A percentile compares a stretch with the other conserved stretches of the same genome.
Evolutionary conservation across 148 eudicot genomes (phyloP).

Genomic region (Nepenthes gracilis): DNA sequence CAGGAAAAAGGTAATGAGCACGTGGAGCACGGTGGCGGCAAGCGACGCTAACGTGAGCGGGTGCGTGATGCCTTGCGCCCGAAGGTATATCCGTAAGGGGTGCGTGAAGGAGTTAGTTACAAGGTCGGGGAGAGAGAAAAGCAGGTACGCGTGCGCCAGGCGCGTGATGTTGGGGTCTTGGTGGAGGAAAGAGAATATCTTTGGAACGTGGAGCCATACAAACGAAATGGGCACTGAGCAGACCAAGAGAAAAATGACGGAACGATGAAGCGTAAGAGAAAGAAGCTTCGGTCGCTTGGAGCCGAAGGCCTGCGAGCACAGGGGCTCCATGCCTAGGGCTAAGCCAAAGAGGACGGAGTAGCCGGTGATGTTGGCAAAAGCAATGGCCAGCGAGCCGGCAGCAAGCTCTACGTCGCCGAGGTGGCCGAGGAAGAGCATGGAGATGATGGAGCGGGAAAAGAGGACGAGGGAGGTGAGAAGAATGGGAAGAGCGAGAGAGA

Average conservation of each 20-base stretch:
- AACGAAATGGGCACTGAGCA: slow-evolving; percentile 36
- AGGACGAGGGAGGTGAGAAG: slow-evolving; percentile 45
- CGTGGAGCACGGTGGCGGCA: slow-evolving; percentile 37
- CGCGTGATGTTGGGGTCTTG: slow-evolving; percentile 36
- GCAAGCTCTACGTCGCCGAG: slow-evolving; percentile 58
- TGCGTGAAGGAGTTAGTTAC: slow-evolving; percentile 36
- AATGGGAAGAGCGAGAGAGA: slow-evolving; percentile 46
- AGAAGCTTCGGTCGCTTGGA: slow-evolving; percentile 42
- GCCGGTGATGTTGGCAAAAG: slow-evolving; percentile 79
- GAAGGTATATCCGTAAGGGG: slow-evolving; percentile 23
- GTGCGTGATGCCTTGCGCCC: slow-evolving; percentile 55
- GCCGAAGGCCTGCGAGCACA: slow-evolving; percentile 78
- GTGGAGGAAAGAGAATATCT: slow-evolving; percentile 20
- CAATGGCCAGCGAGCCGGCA: slow-evolving; percentile 72
- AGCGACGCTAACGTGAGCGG: slow-evolving; percentile 61
- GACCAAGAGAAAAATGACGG: slow-evolving; percentile 38
- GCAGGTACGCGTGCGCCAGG: slow-evolving; percentile 36
- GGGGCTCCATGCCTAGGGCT: slow-evolving; percentile 73
- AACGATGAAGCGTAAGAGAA: slow-evolving; percentile 57
- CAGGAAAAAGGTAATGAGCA: slow-evolving; percentile 32
- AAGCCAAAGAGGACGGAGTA: slow-evolving; percentile 67
- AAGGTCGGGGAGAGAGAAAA: slow-evolving; percentile 37
- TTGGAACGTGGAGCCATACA: slow-evolving; percentile 44
- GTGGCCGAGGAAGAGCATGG: slow-evolving; percentile 63
- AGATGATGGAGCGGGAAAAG: slow-evolving; percentile 52